Conservation (phyloP, 2,329 filamentous ascomycete genomes). For the Acrocalymma vagum region DNA sequence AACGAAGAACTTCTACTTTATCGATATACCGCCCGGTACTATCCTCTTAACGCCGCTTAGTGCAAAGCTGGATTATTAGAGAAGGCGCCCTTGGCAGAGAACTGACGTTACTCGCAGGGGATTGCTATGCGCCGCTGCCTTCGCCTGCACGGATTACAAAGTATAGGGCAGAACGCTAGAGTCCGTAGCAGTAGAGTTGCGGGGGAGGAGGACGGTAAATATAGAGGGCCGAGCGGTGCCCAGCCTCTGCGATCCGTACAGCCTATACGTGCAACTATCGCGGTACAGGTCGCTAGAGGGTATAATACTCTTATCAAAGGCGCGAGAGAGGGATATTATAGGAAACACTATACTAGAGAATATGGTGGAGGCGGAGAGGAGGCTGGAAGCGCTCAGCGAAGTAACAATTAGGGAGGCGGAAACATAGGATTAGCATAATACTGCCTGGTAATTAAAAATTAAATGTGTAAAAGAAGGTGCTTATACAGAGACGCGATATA, state of each 20-base stretch:
- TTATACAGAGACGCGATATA: too few relatives aligned
- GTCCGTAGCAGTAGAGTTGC: conserved; percentile 7
- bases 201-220: conserved; percentile 7
- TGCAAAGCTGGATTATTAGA: conserved; percentile 6
- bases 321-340: conserved; percentile 8
- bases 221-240: conserved; percentile 1
- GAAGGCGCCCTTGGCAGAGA: conserved; percentile 8
- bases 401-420: conserved; percentile 4
- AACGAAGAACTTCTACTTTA: conserved; percentile 9
- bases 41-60: conserved; percentile 12
- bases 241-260: conserved; percentile 7
- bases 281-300: conserved; percentile 4
- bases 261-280: conserved; percentile 9
- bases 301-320: conserved; percentile 13
- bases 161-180: conserved; percentile 10
- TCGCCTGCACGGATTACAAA: conserved; percentile 11
- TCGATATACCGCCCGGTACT: conserved; percentile 9
- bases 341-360: conserved; percentile 11
- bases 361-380: conserved; percentile 9
- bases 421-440: too few relatives aligned
- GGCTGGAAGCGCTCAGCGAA: conserved; percentile 9
- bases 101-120: conserved; percentile 8
- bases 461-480: too few relatives aligned
- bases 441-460: too few relatives aligned
- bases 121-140: conserved; percentile 8